phyloP scores from a whole-genome alignment of 345 rosid genomes.

The Pistacia atlantica region DNA sequence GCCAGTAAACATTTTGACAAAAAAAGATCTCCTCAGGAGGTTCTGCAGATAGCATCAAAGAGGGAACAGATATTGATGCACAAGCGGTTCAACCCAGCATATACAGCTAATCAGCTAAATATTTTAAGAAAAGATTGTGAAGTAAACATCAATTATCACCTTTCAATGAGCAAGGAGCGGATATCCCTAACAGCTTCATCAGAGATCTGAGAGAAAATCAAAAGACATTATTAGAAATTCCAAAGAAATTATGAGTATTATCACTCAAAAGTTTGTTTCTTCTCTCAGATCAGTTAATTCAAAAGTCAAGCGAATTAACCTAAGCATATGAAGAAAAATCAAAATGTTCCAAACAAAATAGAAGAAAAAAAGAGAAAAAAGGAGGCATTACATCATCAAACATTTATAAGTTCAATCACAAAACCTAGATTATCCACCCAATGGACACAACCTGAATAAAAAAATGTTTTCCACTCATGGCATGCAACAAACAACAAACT shows the following conservation, averaged over 20 bases:
- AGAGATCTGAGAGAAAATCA: slow-evolving; percentile 62
- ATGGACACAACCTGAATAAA: not conserved
- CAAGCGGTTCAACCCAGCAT: not conserved
- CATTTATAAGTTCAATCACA: not conserved
- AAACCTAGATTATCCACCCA: not conserved
- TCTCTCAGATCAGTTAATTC: not conserved
- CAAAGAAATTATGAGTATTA: not conserved
- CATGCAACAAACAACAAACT: not conserved
- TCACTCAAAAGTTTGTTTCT: not conserved
- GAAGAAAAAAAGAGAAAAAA: too few relatives aligned
- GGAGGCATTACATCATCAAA: not conserved
- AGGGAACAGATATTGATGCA: not conserved
- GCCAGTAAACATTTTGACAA: too few relatives aligned
- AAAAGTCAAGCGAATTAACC: not conserved
- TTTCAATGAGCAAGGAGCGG: slow-evolving; percentile 64
- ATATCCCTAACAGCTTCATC: slow-evolving; percentile 84
- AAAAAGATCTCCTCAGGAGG: not conserved
- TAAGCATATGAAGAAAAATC: not conserved
- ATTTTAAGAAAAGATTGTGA: not conserved
- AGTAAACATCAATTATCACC: slow-evolving; percentile 41
- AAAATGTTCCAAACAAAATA: not conserved
- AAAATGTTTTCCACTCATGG: not conserved
- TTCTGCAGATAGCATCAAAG: not conserved
- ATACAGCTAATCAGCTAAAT: not conserved
- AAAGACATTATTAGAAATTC: slow-evolving; percentile 19